phyloP scores from a whole-genome alignment of 2,329 filamentous ascomycete genomes.

The Hypoxylon sp. region DNA sequence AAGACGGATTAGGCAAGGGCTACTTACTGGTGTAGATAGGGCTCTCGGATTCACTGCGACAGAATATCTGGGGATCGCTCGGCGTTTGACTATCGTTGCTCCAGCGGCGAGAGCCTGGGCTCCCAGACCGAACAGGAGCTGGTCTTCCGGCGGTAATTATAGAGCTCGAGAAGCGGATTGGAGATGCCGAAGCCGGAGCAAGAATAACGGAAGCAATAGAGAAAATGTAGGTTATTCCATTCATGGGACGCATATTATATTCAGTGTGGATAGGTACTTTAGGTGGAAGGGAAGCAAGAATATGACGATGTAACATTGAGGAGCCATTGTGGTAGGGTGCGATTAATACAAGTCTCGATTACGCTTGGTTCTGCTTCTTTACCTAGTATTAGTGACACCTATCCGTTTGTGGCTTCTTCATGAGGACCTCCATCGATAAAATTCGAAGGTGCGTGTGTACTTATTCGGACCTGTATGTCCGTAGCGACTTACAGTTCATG shows the following conservation, averaged over 20 bases:
- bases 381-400: background rate
- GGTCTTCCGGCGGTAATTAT: background rate
- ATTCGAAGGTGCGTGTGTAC: background rate
- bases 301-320: background rate
- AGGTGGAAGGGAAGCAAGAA: background rate
- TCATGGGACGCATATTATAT: constrained; percentile 15
- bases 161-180: background rate
- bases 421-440: background rate
- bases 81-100: constrained; percentile 18
- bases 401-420: background rate
- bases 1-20: background rate
- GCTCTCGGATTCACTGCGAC: constrained; percentile 33
- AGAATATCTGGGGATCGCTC: constrained; percentile 38
- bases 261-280: constrained; percentile 6
- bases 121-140: background rate
- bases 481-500: no score
- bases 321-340: background rate
- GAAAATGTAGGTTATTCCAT: background rate
- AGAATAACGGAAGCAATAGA: background rate
- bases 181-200: background rate
- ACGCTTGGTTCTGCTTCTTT: background rate
- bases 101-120: constrained; percentile 1
- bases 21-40: constrained; percentile 40
- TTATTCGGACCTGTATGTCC: background rate
- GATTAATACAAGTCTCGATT: background rate